These are phyloP conservation scores for Globisporangium viniferum DNA, from an alignment of 352 stramenopile species.

Conservation along the genomic window DNA sequence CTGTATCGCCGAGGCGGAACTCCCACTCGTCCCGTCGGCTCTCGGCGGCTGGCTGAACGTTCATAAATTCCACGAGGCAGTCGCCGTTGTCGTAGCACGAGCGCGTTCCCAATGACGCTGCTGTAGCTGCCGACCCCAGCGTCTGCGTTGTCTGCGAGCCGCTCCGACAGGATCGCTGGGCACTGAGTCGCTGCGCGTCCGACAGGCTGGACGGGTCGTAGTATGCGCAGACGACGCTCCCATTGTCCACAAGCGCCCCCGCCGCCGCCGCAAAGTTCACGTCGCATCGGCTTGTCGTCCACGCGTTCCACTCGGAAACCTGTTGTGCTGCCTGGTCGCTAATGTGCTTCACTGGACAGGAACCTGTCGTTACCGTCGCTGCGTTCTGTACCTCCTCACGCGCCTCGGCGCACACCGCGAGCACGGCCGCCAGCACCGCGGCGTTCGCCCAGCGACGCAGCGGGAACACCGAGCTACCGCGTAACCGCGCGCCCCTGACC, in stretches of 20 bases:
- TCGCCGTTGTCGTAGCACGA: constrained; percentile 5
- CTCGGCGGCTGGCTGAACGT: not conserved
- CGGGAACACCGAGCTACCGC: not conserved
- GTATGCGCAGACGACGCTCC: not conserved
- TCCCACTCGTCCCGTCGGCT: not conserved
- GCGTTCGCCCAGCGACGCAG: not conserved
- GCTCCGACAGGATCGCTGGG: not conserved
- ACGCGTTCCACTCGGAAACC: constrained; percentile 9
- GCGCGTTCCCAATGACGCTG: not conserved
- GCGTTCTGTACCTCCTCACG: not conserved
- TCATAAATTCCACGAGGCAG: constrained; percentile 11
- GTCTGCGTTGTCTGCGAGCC: not conserved
- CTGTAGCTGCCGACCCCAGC: not conserved
- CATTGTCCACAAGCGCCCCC: not conserved
- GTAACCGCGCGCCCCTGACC: not conserved
- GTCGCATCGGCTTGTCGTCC: constrained; percentile 3
- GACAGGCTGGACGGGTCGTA: not conserved
- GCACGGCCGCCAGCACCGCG: not conserved
- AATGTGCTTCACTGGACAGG: not conserved
- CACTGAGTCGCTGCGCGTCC: not conserved
- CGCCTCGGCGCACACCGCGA: not conserved
- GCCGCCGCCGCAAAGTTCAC: not conserved
- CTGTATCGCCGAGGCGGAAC: not conserved
- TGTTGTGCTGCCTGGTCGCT: not conserved
- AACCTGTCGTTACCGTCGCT: not conserved